These are phyloP conservation scores for Alternaria hordeiaustralica DNA, from an alignment of 2,329 filamentous ascomycete genomes.

Conservation along the genomic window DNA sequence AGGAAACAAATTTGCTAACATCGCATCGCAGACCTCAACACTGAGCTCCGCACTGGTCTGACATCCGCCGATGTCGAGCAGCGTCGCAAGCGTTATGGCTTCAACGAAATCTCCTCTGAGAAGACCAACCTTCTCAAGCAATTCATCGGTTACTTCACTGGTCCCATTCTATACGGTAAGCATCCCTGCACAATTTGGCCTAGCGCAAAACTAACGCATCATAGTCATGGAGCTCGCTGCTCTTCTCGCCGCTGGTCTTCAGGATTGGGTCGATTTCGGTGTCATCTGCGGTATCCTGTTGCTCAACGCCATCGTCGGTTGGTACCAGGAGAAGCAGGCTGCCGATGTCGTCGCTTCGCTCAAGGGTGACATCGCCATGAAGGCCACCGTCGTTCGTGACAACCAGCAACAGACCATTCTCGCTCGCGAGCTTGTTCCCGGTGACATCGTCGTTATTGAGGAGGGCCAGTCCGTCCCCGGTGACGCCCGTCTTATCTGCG, in stretches of 20 bases:
- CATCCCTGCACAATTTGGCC: slow-evolving; percentile 26
- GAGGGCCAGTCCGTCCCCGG: slow-evolving; percentile 75
- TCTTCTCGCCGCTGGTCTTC: slow-evolving; percentile 74
- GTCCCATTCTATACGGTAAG: slow-evolving; percentile 78
- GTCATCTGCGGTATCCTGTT: slow-evolving; percentile 77
- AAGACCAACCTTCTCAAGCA: slow-evolving; percentile 78
- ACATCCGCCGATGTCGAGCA: slow-evolving; percentile 64
- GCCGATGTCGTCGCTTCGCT: slow-evolving; percentile 70
- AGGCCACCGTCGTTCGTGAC: slow-evolving; percentile 70
- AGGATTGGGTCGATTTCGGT: slow-evolving; percentile 76
- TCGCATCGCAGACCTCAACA: slow-evolving; percentile 58
- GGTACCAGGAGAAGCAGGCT: slow-evolving; percentile 83
- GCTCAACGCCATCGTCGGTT: slow-evolving; percentile 78
- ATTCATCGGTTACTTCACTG: slow-evolving; percentile 77
- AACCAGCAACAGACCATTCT: slow-evolving; percentile 72
- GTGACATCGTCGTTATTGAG: slow-evolving; percentile 76
- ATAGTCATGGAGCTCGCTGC: slow-evolving; percentile 79
- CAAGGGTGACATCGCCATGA: slow-evolving; percentile 82
- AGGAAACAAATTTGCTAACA: slow-evolving; percentile 48
- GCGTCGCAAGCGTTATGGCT: slow-evolving; percentile 71
- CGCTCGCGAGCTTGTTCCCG: slow-evolving; percentile 75
- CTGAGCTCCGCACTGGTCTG: slow-evolving; percentile 71
- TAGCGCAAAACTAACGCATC: slow-evolving; percentile 16
- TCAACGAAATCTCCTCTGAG: slow-evolving; percentile 75
- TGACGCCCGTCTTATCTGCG: slow-evolving; percentile 75